Conservation (phyloP, 2,329 filamentous ascomycete genomes). For the Colletotrichum horii region DNA sequence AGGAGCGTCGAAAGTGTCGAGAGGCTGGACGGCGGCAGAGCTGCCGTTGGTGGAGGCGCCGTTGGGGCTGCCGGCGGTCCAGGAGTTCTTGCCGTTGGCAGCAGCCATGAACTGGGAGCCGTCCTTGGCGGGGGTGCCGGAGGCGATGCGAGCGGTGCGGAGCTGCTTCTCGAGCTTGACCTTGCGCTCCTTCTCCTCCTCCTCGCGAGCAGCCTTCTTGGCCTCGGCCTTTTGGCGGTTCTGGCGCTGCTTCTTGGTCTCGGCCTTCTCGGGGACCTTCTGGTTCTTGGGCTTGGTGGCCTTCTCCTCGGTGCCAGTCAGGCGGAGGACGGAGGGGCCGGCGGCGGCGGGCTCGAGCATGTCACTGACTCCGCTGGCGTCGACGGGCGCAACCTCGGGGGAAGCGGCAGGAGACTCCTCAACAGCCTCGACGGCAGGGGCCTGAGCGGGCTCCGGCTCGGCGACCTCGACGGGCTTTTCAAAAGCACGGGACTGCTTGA, state of each 20-base stretch:
- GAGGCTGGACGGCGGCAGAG: conserved; percentile 45
- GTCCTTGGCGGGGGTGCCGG: conserved; percentile 84
- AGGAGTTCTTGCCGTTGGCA: conserved; percentile 46
- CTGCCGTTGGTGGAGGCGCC: conserved; percentile 37
- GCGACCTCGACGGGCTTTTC: conserved; percentile 56
- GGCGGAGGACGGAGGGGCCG: conserved; percentile 76
- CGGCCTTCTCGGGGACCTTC: conserved; percentile 68
- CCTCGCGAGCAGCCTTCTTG: conserved; percentile 75
- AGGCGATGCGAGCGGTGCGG: conserved; percentile 78
- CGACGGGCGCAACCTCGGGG: conserved; percentile 62
- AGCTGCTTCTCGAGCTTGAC: conserved; percentile 81
- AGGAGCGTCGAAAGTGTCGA: conserved; percentile 61
- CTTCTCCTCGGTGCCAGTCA: conserved; percentile 71
- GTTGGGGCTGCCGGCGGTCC: conserved; percentile 43
- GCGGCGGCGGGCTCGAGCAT: conserved; percentile 81
- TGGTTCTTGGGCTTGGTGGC: conserved; percentile 68
- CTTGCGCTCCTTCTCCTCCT: conserved; percentile 80
- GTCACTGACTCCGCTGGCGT: conserved; percentile 78
- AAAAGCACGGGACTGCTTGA: conserved; percentile 71
- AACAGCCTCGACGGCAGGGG: conserved; percentile 68
- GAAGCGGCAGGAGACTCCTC: conserved; percentile 74
- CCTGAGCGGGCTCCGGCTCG: conserved; percentile 65
- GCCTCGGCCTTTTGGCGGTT: conserved; percentile 88
- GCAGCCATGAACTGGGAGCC: conserved; percentile 65
- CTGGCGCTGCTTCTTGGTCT: conserved; percentile 96